Conservation (phyloP, 2,329 filamentous ascomycete species). For the Penicillium aurantiogriseum region DNA sequence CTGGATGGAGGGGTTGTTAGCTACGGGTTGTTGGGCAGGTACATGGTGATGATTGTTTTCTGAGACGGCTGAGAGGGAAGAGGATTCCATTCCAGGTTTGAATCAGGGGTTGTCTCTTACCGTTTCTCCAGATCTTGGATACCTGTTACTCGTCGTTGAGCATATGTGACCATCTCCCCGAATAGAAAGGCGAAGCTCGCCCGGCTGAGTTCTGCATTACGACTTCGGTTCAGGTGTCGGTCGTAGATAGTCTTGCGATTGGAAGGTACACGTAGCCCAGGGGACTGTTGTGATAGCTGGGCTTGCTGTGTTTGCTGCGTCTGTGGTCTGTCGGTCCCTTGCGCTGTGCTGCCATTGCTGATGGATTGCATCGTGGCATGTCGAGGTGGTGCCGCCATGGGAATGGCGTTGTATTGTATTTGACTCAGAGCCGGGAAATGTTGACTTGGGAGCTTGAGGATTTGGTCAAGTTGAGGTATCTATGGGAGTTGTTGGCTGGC, state of each 20-base stretch:
- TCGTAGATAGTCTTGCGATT: conserved; percentile 98
- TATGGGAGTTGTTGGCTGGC: not conserved
- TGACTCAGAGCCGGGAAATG: not conserved
- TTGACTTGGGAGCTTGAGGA: not conserved
- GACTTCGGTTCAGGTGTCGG: conserved; percentile 84
- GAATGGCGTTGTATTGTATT: not conserved
- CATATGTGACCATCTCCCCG: conserved; percentile 93
- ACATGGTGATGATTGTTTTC: not conserved
- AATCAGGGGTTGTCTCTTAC: conserved; percentile 48
- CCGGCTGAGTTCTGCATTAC: conserved; percentile 84
- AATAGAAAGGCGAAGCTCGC: conserved; percentile 96
- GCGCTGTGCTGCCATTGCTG: conserved; percentile 26
- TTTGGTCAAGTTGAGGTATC: not conserved
- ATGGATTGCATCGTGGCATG: conserved; percentile 35
- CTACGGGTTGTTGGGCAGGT: not conserved
- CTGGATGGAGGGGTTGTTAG: conserved; percentile 45
- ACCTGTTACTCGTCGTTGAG: conserved; percentile 83
- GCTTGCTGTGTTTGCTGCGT: not conserved
- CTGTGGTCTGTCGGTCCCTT: conserved; percentile 17
- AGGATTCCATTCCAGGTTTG: not conserved
- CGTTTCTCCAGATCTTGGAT: conserved; percentile 92
- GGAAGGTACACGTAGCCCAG: conserved; percentile 77
- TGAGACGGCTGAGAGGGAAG: not conserved
- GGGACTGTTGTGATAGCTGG: conserved; percentile 43
- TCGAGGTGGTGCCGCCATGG: conserved; percentile 33